Evolutionary conservation across 495 filamentous ascomycete species (phyloP), one percentile per base, ranked within the genome.

Genomic region (Tetracladium marchalianum): DNA sequence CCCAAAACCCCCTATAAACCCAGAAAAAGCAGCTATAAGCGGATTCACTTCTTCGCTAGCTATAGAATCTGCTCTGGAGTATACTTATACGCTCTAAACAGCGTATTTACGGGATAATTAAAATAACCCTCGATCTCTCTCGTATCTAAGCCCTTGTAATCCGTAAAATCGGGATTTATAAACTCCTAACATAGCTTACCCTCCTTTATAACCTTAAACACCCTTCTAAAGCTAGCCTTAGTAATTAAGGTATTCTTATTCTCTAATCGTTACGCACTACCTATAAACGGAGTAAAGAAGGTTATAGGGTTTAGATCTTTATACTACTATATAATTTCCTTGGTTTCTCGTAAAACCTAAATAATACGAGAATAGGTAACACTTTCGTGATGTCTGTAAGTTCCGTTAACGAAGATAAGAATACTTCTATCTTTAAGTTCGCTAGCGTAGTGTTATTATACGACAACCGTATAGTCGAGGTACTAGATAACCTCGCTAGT

Each of bases 201-300:
- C 22, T 58, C 55, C 8, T 31, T 41, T 4, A 61, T 66, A 32
- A 67, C 63, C 44, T 67, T 63, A 24, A 67, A 56, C 4, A 66
- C 49, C 31, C 46, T 41, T 1, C 46, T 37, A 44, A 61, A 60
- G 11, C 63, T 66, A 37, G 62, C 65, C 50, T 73, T 68, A 15
- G 63, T 69, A 11, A 73, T 33, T 24, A 73, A 39, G 0, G 65
- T 62, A 44, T 71, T 73, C 31, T 64, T 66, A 46, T 62, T 64
- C 5, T 8, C 24, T 18, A 71, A 43, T 17, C 57, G 51, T 51
- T 70, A 67, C 7, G 68, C 69, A 24, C 61, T 61, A 11, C 69
- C 68, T 68, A 73, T 73, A 37, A 71, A 71, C 10, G 68, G 68
- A 4, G 67, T 70, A 51, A 73, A 70, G 47, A 73, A 68, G 1